Evolutionary conservation across 108 stramenopile species (phyloP), one percentile per base, ranked within the genome.

Genomic region (Stephanodiscus triporus): DNA sequence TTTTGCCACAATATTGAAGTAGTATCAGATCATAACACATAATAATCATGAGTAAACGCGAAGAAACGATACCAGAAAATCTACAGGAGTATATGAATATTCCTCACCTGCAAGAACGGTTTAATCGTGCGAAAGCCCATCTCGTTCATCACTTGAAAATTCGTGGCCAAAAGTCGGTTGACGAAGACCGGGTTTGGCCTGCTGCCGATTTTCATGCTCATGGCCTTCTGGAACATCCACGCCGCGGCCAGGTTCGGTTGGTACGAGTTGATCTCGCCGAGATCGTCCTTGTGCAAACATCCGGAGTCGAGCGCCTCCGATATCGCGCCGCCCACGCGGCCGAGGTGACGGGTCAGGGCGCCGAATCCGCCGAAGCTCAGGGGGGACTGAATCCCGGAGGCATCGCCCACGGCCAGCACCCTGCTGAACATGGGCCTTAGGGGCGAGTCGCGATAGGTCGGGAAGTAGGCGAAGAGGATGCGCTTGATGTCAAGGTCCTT

Each of bases 181-280:
- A 98, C 87, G 76, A 98, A 95, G 32, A 88, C 83, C 0, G 95
- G 85, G 67, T 91, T 73, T 0, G 83, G 83, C 20, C 69, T 85
- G 55, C 89, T 84, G 0, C 95, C 94, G 69, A 91, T 86, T 17
- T 91, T 81, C 17, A 97, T 87, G 42, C 87, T 90, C 97, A 98
- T 97, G 22, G 95, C 91, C 73, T 92, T 92, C 73, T 97, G 95
- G 69, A 96, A 95, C 98, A 98, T 98, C 98, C 98, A 98, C 24
- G 97, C 90, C 0, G 92, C 96, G 61, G 86, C 86, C 27, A 97
- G 77, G 61, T 96, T 96, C 10, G 98, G 98, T 40, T 84, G 87
- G 83, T 98, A 98, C 0, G 93, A 86, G 76, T 98, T 98, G 61
- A 98, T 95, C 62, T 80, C 68, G 19, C 70, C 88, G 37, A 98